Evolutionary conservation across 2,329 filamentous ascomycete species (phyloP).

Genomic region (Talaromyces piceae): DNA sequence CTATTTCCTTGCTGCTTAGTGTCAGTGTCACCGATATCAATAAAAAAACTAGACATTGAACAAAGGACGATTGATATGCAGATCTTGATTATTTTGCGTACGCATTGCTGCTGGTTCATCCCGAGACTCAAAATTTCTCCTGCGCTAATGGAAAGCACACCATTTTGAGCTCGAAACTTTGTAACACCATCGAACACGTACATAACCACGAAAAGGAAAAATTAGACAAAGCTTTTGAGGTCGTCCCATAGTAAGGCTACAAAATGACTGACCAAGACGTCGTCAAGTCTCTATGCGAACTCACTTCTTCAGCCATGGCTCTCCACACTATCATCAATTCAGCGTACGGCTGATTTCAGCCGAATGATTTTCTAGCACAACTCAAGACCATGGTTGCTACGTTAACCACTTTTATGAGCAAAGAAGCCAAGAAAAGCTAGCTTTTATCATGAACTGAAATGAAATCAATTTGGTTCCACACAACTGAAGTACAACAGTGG

Average conservation of each 20-base stretch:
- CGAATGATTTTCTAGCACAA: background rate
- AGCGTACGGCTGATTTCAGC: background rate
- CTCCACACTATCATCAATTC: background rate
- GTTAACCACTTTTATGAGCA: background rate
- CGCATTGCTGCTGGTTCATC: background rate
- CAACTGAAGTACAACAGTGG: constrained; percentile 4
- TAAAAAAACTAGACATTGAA: background rate
- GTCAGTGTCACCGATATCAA: background rate
- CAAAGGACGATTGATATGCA: background rate
- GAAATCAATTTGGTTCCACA: background rate
- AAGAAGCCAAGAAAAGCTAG: background rate
- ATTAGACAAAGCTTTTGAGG: background rate
- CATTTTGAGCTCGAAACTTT: background rate
- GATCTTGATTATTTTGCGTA: background rate
- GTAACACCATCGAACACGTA: background rate
- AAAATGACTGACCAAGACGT: constrained; percentile 2
- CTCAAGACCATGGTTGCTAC: background rate
- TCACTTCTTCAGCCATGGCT: constrained; percentile 1
- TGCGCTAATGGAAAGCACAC: background rate
- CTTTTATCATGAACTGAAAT: constrained; percentile 2
- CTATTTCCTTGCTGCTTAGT: background rate
- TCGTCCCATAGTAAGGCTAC: background rate
- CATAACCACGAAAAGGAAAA: no score
- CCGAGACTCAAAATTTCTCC: background rate
- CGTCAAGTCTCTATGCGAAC: constrained; percentile 4